Percentiles rank a stretch among this genome's conserved stretches.
phyloP scores from a whole-genome alignment of 1,284 basidiomycete species.

The Ganoderma multipileum region DNA sequence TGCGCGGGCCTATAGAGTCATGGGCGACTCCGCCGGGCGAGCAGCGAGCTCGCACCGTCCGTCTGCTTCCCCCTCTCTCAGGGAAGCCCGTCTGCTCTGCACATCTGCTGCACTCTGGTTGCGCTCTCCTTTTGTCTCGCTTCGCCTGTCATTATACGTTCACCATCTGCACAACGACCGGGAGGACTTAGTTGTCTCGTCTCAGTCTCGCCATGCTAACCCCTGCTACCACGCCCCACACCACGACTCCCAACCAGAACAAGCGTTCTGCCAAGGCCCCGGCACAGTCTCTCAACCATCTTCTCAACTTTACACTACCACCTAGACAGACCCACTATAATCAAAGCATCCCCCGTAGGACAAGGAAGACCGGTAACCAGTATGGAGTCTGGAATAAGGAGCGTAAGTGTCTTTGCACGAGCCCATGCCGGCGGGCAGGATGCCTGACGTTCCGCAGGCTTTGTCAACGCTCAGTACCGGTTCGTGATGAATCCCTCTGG shows the following conservation, averaged over 20 bases:
- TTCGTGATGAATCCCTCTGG: constrained; percentile 93
- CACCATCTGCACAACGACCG: constrained; percentile 24
- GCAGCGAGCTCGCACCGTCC: constrained; percentile 24
- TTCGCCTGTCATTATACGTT: constrained; percentile 7
- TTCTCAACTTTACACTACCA: constrained; percentile 87
- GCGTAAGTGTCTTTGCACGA: constrained; percentile 60
- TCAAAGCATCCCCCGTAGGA: constrained; percentile 71
- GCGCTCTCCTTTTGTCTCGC: not conserved
- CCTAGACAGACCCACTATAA: constrained; percentile 71
- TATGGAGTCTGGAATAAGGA: constrained; percentile 86
- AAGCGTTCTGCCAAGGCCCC: constrained; percentile 70
- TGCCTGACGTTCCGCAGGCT: constrained; percentile 56
- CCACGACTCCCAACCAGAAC: constrained; percentile 41
- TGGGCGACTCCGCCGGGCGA: too few relatives aligned
- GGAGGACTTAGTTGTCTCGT: constrained; percentile 39
- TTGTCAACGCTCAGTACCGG: constrained; percentile 93
- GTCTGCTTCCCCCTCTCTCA: constrained; percentile 34
- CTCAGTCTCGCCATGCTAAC: constrained; percentile 41
- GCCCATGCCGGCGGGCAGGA: not conserved
- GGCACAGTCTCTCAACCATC: constrained; percentile 72
- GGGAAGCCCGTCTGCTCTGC: constrained; percentile 34
- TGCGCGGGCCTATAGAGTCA: constrained; percentile 40
- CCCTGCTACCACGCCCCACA: constrained; percentile 31
- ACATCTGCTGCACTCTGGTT: constrained; percentile 10
- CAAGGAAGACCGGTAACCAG: constrained; percentile 66